Evolutionary conservation across 257 asterid genomes (phyloP), one percentile per base, ranked within the genome.

Genomic region (Oldenlandia corymbosa): DNA sequence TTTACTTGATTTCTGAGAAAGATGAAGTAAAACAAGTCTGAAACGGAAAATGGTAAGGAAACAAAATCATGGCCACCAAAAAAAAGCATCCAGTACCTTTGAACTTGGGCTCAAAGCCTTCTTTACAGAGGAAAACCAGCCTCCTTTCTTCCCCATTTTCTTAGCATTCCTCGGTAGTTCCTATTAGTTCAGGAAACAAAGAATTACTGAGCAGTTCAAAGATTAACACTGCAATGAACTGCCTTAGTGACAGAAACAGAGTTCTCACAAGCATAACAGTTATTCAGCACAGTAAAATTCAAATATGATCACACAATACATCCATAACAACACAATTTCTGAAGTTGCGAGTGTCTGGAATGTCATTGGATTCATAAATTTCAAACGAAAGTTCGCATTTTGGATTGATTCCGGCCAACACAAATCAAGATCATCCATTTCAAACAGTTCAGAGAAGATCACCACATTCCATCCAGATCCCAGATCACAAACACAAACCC

Each of bases 51-150:
- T 23, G 26, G 34, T 52, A 41, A n/a, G 7, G 2, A 23, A 2
- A 3, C 39, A 12, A 60, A 16, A 72, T 27, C 50, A 37, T 52
- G 51, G 51, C 43, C 23, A 59, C 70, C 63, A 62, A 88, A 90
- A 87, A 80, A 76, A 64, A 74, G 68, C n/a, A n/a, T 63, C 71
- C 71, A 80, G 81, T 50, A 37, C 79, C 81, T 83, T 85, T 23
- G 88, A 80, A 66, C 78, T 78, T 20, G 97, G 93, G 73, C 89
- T 89, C 60, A 89, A 78, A 76, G 81, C 97, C 80, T 87, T 89
- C 84, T 87, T 92, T 49, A 92, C 87, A 6, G 97, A 83, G 58
- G 93, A 87, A 67, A 92, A 81, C 96, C 98, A 92, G 79, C 84
- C 79, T 76, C 95, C 88, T 82, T 84, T 89, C 84, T 78, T 82